Evolutionary conservation across 768 basidiomycete species (phyloP).

Genomic region (Hericium alpestre): DNA sequence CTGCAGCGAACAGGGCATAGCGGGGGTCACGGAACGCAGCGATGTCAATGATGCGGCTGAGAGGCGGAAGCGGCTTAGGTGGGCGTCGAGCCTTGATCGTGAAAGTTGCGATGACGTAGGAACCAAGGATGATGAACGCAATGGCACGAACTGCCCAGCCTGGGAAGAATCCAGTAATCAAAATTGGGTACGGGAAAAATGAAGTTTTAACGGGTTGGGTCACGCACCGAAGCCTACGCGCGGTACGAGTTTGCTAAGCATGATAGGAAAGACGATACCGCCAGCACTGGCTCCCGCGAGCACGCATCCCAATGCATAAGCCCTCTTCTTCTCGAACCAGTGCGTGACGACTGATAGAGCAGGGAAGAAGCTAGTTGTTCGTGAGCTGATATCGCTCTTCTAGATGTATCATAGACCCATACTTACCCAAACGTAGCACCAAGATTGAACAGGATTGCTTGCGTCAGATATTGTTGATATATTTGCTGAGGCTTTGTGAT

Average conservation of each 20-base stretch:
- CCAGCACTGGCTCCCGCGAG: conserved; percentile 33
- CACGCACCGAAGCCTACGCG: conserved; percentile 14
- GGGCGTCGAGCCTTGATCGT: conserved; percentile 20
- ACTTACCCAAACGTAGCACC: conserved; percentile 18
- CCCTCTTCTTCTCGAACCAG: conserved; percentile 25
- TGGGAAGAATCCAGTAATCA: conserved; percentile 2
- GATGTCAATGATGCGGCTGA: conserved; percentile 17
- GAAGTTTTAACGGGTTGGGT: too few species aligned
- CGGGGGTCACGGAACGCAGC: conserved; percentile 17
- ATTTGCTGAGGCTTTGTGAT: conserved; percentile 14
- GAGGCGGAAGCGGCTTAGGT: conserved; percentile 13
- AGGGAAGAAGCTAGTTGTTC: conserved; percentile 21
- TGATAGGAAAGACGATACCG: conserved; percentile 40
- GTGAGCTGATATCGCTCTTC: neutral
- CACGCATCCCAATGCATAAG: conserved; percentile 27
- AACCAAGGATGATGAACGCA: conserved; percentile 19
- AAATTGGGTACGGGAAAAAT: too few species aligned
- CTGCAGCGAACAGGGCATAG: conserved; percentile 13
- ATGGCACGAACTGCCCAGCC: conserved; percentile 21
- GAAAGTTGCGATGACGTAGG: conserved; percentile 16
- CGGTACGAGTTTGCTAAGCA: conserved; percentile 34
- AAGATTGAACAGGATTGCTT: conserved; percentile 22
- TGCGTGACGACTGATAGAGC: conserved; percentile 23
- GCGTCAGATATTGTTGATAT: conserved; percentile 22
- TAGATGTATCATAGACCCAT: neutral